A percentile compares a stretch with the other conserved stretches of the same genome.
These are phyloP conservation scores for Athelia sp. DNA, from an alignment of 1,284 basidiomycete genomes.

Conservation along the genomic window DNA sequence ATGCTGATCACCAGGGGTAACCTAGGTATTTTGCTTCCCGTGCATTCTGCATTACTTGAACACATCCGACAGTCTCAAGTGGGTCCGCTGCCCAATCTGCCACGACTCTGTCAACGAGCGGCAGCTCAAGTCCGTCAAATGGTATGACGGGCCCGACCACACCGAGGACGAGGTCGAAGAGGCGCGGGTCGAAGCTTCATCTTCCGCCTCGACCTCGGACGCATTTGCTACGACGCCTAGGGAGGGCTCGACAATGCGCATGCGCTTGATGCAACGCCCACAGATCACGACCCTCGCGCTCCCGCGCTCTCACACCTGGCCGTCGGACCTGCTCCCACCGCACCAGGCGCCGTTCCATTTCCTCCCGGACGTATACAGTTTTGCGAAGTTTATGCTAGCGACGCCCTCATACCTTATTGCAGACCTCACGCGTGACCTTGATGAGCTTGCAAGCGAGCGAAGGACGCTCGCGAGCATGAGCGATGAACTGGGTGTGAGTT, in stretches of 20 bases:
- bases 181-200: conserved; percentile 30
- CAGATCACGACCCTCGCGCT: conserved; percentile 95
- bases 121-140: conserved; percentile 91
- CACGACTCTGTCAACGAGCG: conserved; percentile 89
- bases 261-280: conserved; percentile 91
- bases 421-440: conserved; percentile 73
- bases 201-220: conserved; percentile 35
- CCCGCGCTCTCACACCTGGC: conserved; percentile 90
- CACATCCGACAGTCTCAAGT: conserved; percentile 76
- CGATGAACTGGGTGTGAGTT: conserved; percentile 75
- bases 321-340: conserved; percentile 85
- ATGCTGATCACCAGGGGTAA: conserved; percentile 7
- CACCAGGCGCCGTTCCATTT: conserved; percentile 95
- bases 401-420: conserved; percentile 79
- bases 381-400: conserved; percentile 95
- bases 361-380: conserved; percentile 86
- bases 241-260: conserved; percentile 58
- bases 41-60: conserved; percentile 92
- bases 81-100: conserved; percentile 93
- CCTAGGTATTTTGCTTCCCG: conserved; percentile 82
- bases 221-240: conserved; percentile 33
- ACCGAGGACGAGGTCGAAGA: conserved; percentile 35
- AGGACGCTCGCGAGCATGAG: conserved; percentile 56
- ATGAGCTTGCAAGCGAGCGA: conserved; percentile 68
- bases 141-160: conserved; percentile 52